Evolutionary conservation across 345 rosid genomes (phyloP).

Genomic region (Ceriops zippeliana): DNA sequence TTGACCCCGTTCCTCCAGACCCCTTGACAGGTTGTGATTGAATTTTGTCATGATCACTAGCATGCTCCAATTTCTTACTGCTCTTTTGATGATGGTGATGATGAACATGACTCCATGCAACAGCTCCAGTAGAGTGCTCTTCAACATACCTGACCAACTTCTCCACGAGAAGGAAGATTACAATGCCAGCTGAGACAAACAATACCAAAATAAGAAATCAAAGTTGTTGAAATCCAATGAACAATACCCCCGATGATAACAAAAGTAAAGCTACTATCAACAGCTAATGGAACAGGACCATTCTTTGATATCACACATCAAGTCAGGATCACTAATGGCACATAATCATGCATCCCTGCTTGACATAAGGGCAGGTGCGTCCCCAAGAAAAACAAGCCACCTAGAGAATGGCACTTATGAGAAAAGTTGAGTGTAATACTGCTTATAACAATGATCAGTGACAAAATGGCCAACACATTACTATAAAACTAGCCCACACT

Average conservation of each 20-base stretch:
- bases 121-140: constrained; percentile 53
- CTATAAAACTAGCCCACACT: too few species aligned
- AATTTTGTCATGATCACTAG: constrained; percentile 25
- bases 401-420: too few species aligned
- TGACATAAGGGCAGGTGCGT: too few species aligned
- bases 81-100: constrained; percentile 64
- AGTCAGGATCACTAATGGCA: too few species aligned
- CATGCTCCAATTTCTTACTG: constrained; percentile 57
- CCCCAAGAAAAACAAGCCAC: too few species aligned
- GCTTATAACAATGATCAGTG: too few species aligned
- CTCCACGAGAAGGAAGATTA: constrained; percentile 89
- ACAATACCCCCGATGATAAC: constrained; percentile 17
- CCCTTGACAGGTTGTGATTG: constrained; percentile 32
- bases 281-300: background rate
- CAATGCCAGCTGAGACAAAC: constrained; percentile 79
- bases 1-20: constrained; percentile 29
- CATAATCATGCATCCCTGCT: too few species aligned
- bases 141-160: constrained; percentile 90
- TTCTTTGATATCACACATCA: too few species aligned
- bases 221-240: constrained; percentile 18
- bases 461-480: too few species aligned
- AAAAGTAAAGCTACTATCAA: constrained; percentile 15
- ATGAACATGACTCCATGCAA: constrained; percentile 63
- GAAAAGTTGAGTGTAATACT: too few species aligned
- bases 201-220: constrained; percentile 30